Evolutionary conservation across 495 filamentous ascomycete species (phyloP).

Genomic region (Trichocladium uniseriatum): DNA sequence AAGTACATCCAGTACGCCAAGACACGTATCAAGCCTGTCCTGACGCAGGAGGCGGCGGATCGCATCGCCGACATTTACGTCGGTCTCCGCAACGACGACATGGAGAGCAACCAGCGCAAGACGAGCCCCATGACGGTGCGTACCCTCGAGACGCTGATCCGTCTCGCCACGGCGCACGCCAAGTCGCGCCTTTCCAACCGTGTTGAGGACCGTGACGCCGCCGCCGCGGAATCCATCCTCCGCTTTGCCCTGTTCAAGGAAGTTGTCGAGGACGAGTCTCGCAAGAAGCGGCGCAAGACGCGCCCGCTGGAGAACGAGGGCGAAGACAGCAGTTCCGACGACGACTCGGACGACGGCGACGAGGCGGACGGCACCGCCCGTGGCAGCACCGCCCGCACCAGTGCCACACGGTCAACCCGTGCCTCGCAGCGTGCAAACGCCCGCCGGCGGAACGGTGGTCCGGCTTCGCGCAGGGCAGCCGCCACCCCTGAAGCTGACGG

Average conservation of each 20-base stretch:
- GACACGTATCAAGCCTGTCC: conserved; percentile 75
- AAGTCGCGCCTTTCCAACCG: conserved; percentile 84
- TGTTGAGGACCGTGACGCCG: conserved; percentile 87
- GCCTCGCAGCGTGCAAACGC: conserved; percentile 22
- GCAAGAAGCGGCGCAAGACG: conserved; percentile 58
- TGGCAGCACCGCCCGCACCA: conserved; percentile 12
- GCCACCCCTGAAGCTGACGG: conserved; percentile 4
- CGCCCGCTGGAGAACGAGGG: conserved; percentile 30
- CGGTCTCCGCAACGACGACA: conserved; percentile 87
- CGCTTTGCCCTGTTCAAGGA: conserved; percentile 98
- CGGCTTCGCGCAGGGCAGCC: conserved; percentile 12
- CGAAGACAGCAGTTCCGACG: conserved; percentile 17
- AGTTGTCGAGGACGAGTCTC: conserved; percentile 77
- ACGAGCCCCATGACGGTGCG: conserved; percentile 94
- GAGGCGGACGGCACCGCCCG: conserved; percentile 27
- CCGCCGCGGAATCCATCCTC: conserved; percentile 80
- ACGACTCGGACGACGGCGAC: conserved; percentile 31
- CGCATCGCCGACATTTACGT: conserved; percentile 92
- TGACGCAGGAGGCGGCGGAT: conserved; percentile 88
- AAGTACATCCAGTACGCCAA: conserved; percentile 99
- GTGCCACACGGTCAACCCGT: conserved; percentile 21
- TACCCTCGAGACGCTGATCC: conserved; percentile 95
- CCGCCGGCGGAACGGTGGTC: conserved; percentile 16
- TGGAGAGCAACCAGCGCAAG: conserved; percentile 85
- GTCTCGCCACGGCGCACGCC: conserved; percentile 91